phyloP scores from a whole-genome alignment of 495 filamentous ascomycete genomes.

The Neurospora sp. region DNA sequence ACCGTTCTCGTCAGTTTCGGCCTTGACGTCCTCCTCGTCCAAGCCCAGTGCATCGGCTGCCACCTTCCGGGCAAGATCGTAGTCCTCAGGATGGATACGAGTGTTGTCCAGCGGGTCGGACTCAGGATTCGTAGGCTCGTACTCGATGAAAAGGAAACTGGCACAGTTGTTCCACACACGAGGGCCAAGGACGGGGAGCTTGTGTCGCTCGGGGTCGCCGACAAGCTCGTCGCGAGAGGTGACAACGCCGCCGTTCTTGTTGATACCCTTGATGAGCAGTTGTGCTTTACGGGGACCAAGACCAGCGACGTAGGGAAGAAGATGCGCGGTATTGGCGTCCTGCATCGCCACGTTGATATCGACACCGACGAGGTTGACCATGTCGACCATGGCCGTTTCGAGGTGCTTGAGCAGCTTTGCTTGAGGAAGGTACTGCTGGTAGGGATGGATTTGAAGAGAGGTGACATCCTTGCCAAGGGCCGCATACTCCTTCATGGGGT shows the following conservation, averaged over 20 bases:
- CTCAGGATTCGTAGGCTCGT: constrained; percentile 63
- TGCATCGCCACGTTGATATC: constrained; percentile 84
- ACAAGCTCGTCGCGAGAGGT: constrained; percentile 74
- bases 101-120: constrained; percentile 94
- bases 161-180: constrained; percentile 94
- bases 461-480: constrained; percentile 78
- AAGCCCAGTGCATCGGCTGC: constrained; percentile 92
- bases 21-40: constrained; percentile 96
- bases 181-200: constrained; percentile 69
- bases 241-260: constrained; percentile 73
- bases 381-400: constrained; percentile 91
- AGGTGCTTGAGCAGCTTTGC: constrained; percentile 77
- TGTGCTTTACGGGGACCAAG: constrained; percentile 88
- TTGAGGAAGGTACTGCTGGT: constrained; percentile 75
- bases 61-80: constrained; percentile 95
- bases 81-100: constrained; percentile 94
- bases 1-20: constrained; percentile 80
- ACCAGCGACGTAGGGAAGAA: constrained; percentile 86
- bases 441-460: constrained; percentile 77
- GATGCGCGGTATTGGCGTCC: constrained; percentile 67
- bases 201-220: constrained; percentile 69
- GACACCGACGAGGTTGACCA: constrained; percentile 93
- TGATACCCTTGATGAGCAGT: constrained; percentile 79
- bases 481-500: constrained; percentile 90
- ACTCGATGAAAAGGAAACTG: constrained; percentile 85